Percentiles rank a stretch among this genome's conserved stretches.
Conservation (phyloP, 73 alveolate genomes). For the Loxodes magnus region DNA sequence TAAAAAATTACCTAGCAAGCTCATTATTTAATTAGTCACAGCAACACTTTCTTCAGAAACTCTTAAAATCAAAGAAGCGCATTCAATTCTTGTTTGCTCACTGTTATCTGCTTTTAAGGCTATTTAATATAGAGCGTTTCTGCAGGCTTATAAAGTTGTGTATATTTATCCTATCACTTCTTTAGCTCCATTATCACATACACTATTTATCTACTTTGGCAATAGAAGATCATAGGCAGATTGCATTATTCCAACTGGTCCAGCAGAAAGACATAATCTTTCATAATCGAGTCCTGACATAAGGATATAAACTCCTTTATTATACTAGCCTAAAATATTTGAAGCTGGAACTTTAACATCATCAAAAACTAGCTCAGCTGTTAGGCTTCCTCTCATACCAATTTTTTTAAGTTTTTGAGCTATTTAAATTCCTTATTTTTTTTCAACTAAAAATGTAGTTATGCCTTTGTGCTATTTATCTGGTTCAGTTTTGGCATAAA, state of each 20-base stretch:
- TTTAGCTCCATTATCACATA: constrained; percentile 60
- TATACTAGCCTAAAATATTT: constrained; percentile 51
- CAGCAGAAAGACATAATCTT: constrained; percentile 79
- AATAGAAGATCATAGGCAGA: constrained; percentile 59
- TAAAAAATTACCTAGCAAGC: constrained; percentile 11
- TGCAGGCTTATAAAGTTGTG: constrained; percentile 42
- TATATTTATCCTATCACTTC: constrained; percentile 84
- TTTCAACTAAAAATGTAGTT: constrained; percentile 76
- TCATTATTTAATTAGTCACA: too few species aligned
- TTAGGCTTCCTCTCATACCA: constrained; percentile 89
- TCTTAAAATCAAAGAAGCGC: constrained; percentile 12
- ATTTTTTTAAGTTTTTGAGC: constrained; percentile 72
- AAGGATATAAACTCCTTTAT: constrained; percentile 75
- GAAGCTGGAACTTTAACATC: constrained; percentile 75
- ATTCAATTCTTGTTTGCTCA: constrained; percentile 11
- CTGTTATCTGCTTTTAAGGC: constrained; percentile 61
- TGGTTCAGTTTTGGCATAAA: constrained; percentile 83
- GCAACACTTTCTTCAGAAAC: constrained; percentile 9
- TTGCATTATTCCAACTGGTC: constrained; percentile 88
- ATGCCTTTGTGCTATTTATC: constrained; percentile 60
- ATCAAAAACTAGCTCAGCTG: constrained; percentile 76
- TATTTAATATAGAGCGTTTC: constrained; percentile 51
- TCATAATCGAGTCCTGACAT: constrained; percentile 86
- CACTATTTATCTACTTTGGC: too few species aligned
- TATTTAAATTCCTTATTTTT: constrained; percentile 62